phyloP scores from a whole-genome alignment of 108 stramenopile species.

The Skeletonema costatum region DNA sequence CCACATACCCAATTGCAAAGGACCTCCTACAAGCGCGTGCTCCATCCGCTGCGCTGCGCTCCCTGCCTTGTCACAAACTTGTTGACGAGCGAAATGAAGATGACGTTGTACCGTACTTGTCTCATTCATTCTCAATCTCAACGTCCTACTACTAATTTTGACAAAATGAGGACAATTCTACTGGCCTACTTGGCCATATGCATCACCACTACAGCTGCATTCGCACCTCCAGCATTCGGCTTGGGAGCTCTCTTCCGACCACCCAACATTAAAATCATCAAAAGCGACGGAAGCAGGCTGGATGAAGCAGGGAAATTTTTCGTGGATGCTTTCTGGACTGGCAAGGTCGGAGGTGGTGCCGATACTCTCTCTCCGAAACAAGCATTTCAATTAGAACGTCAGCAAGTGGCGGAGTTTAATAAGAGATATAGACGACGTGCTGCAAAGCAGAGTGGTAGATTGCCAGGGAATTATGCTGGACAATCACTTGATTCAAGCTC shows the following conservation, averaged over 20 bases:
- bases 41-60: no score
- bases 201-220: background rate
- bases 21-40: no score
- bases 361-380: slow-evolving; percentile 49
- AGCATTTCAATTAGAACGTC: slow-evolving; percentile 41
- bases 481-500: slow-evolving; percentile 18
- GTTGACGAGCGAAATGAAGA: no score
- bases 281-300: slow-evolving; percentile 40
- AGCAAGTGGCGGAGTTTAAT: slow-evolving; percentile 74
- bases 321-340: slow-evolving; percentile 81
- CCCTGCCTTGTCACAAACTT: no score
- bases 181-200: background rate
- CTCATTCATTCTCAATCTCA: no score
- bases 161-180: background rate
- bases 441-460: slow-evolving; percentile 5
- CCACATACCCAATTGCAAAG: no score
- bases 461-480: slow-evolving; percentile 50
- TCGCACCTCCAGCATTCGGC: slow-evolving; percentile 15
- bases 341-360: slow-evolving; percentile 73
- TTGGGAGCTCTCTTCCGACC: slow-evolving; percentile 27
- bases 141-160: background rate
- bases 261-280: slow-evolving; percentile 27
- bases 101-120: no score
- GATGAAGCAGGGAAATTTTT: slow-evolving; percentile 71
- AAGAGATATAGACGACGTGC: slow-evolving; percentile 57